Conservation (phyloP, 2,329 filamentous ascomycete species). For the Chalaropsis ovoidea region DNA sequence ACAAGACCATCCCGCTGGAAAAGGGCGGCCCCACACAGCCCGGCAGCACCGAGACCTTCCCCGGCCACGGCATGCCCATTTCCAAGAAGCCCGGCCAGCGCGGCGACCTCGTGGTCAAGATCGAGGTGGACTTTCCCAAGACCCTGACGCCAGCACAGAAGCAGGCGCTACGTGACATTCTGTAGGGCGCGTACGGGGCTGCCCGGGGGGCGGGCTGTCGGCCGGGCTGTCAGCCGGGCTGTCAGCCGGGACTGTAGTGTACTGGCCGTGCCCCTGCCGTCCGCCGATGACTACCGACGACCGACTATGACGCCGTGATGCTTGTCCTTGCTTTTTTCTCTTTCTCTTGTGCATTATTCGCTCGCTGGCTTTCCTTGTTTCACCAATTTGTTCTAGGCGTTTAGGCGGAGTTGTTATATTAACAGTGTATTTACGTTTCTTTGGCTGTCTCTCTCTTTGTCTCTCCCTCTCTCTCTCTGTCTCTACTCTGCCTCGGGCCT, state of each 20-base stretch:
- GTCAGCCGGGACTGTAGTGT: too few relatives aligned
- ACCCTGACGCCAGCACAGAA: slow-evolving; percentile 70
- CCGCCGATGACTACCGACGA: not conserved
- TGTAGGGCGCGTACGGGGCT: slow-evolving; percentile 37
- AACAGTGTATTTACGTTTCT: not conserved
- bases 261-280: too few relatives aligned
- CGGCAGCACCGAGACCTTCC: slow-evolving; percentile 70
- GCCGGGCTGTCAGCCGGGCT: too few relatives aligned
- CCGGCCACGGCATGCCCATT: slow-evolving; percentile 84
- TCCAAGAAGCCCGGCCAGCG: slow-evolving; percentile 77
- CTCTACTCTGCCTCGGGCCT: slow-evolving; percentile 11
- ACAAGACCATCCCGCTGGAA: slow-evolving; percentile 68
- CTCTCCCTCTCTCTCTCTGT: slow-evolving; percentile 24
- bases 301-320: not conserved
- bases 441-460: slow-evolving; percentile 17
- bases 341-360: too few relatives aligned
- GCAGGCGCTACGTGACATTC: slow-evolving; percentile 64
- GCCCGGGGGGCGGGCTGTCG: too few relatives aligned
- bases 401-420: not conserved
- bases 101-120: slow-evolving; percentile 79
- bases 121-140: slow-evolving; percentile 87
- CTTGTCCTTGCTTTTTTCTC: not conserved
- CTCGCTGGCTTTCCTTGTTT: not conserved
- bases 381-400: not conserved
- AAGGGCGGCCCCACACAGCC: slow-evolving; percentile 79